These are phyloP conservation scores for Pichia sp. DNA, from an alignment of 1,139 yeast genomes.

Conservation along the genomic window DNA sequence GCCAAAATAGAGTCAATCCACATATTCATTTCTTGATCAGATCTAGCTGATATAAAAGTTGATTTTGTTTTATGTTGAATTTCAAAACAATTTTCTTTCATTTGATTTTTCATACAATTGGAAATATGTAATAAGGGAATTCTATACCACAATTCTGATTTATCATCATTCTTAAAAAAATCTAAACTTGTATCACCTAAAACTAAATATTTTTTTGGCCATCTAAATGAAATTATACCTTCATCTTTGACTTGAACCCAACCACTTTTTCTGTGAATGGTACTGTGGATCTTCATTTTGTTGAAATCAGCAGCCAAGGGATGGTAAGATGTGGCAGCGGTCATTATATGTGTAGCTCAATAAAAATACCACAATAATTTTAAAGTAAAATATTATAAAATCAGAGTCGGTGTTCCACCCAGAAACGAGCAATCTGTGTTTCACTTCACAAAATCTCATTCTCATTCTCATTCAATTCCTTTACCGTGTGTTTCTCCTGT, in stretches of 20 bases:
- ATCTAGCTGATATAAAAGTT: constrained; percentile 67
- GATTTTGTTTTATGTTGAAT: constrained; percentile 64
- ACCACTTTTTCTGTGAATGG: constrained; percentile 42
- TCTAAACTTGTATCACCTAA: constrained; percentile 69
- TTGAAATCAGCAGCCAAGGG: constrained; percentile 24
- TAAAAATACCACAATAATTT: background rate
- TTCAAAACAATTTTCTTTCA: constrained; percentile 71
- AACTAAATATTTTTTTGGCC: constrained; percentile 85
- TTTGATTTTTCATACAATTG: constrained; percentile 55
- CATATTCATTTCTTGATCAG: constrained; percentile 73
- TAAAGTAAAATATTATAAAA: background rate
- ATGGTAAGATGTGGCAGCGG: background rate
- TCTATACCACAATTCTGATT: constrained; percentile 34
- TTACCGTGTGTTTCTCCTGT: background rate
- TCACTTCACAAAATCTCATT: background rate
- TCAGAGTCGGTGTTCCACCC: background rate
- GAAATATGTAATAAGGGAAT: constrained; percentile 53
- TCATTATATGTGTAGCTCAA: background rate
- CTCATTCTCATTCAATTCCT: background rate
- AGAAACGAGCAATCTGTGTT: background rate
- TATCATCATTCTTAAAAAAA: constrained; percentile 64
- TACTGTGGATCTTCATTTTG: constrained; percentile 26
- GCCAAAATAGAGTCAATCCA: constrained; percentile 91
- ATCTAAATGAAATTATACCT: constrained; percentile 76
- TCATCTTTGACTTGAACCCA: constrained; percentile 94